Base-by-base conservation (phyloP, 2,329 filamentous ascomycete genomes). In the Colletotrichum sp. region DNA sequence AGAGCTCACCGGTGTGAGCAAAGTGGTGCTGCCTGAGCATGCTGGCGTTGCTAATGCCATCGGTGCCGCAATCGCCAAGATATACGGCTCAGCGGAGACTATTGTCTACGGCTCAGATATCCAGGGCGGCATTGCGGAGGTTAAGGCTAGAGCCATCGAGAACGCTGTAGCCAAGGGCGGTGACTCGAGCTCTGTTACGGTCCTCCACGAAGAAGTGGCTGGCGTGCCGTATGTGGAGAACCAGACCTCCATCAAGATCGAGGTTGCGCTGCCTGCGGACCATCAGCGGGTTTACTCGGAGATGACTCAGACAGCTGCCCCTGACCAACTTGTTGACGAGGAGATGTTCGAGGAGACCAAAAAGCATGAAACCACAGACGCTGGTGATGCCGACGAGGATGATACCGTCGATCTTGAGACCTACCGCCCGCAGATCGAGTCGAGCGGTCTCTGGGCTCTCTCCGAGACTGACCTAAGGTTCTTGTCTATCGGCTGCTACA, bases 401-500 rank as follows among this genome's bases (percentile, higher is more conserved):
- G 59, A 74, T 2, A 39, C n/a, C 4, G 64, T 75, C 5, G 76
- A 78, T 0, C 71, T 78, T 7, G 16, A 62, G 21, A 72, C 62
- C 13, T 78, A 78, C 57, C 52, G 57, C 15, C 77, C 77, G 3
- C 64, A 49, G 32, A 66, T 78, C n/a, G 49, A 72, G 5, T 9
- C 76, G 8, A 57, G 67, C 6, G 74, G 77, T 12, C 26, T 78
- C 18, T 80, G 79, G 79, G 60, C 78, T 18, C 67, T 80, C n/a
- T 79, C 79, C 3, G 73, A 75, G 8, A 79, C 78, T 1, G 79
- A 80, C 32, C 75, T 80, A 13, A 67, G 76, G 30, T 80, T 80
- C 72, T 52, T 80, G 24, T 79, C 77, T 2, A 79, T 79, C 15
- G 79, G 79, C 10, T 80, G 79, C 65, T 80, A 79, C 55, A 79